Percentiles rank a stretch among this genome's conserved stretches.
phyloP scores from a whole-genome alignment of 805 yeast species.

The Kodamaea restingae region DNA sequence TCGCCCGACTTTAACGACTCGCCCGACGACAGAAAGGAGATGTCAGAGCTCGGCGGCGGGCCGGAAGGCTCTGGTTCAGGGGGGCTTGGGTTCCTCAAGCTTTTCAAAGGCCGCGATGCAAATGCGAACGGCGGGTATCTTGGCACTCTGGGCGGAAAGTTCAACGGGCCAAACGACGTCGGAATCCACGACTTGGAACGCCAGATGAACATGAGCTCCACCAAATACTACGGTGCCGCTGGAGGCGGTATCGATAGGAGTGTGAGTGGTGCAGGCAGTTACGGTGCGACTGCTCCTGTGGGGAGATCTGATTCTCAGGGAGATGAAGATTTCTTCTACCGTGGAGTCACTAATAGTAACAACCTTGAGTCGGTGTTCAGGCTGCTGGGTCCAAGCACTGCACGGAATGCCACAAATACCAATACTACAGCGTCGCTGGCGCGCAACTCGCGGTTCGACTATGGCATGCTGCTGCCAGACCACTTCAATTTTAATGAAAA shows the following conservation, averaged over 20 bases:
- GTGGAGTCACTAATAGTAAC: conserved; percentile 42
- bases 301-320: conserved; percentile 9
- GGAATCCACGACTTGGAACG: conserved; percentile 27
- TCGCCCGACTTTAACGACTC: conserved; percentile 41
- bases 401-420: conserved; percentile 9
- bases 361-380: conserved; percentile 39
- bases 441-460: conserved; percentile 25
- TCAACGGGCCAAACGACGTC: conserved; percentile 7
- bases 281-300: conserved; percentile 10
- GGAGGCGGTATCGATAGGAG: conserved; percentile 10
- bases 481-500: conserved; percentile 20
- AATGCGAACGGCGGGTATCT: conserved; percentile 6
- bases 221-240: conserved; percentile 16
- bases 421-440: conserved; percentile 13
- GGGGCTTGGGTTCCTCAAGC: conserved; percentile 9
- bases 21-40: conserved; percentile 16
- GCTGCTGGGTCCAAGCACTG: conserved; percentile 8
- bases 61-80: conserved; percentile 10
- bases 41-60: conserved; percentile 13
- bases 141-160: conserved; percentile 6
- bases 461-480: conserved; percentile 18
- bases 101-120: conserved; percentile 5
- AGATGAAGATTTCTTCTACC: conserved; percentile 35
- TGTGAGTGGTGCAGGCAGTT: conserved; percentile 1
- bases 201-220: conserved; percentile 16